These are phyloP conservation scores for Plantago rigida DNA, from an alignment of 305 asterid genomes.

Conservation along the genomic window DNA sequence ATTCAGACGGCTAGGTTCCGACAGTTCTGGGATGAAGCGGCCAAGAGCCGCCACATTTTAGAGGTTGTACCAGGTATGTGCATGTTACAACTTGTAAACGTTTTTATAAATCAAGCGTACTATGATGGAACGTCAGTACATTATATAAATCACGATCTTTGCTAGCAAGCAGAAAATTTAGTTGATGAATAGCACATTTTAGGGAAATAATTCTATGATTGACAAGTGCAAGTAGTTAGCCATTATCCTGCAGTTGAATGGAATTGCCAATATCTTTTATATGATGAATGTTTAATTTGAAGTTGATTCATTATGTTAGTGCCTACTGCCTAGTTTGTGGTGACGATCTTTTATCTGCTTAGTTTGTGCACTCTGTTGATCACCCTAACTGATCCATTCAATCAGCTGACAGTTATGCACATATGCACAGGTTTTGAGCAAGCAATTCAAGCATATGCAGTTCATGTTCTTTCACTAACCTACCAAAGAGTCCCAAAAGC, in stretches of 20 bases:
- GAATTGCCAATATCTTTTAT: too few species aligned
- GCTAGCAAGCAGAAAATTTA: too few species aligned
- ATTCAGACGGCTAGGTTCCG: slow-evolving; percentile 77
- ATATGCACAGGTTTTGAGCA: slow-evolving; percentile 60
- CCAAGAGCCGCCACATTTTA: slow-evolving; percentile 63
- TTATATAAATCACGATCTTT: too few species aligned
- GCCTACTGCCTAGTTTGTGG: too few species aligned
- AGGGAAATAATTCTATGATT: too few species aligned
- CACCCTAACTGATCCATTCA: neutral
- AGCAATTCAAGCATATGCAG: slow-evolving; percentile 72
- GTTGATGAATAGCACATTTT: too few species aligned
- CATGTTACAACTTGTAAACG: neutral
- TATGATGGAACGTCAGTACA: too few species aligned
- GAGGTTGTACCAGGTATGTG: slow-evolving; percentile 71
- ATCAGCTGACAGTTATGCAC: neutral
- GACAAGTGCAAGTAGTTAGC: too few species aligned
- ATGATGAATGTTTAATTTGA: too few species aligned
- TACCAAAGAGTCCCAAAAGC: slow-evolving; percentile 60
- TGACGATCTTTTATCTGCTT: neutral
- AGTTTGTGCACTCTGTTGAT: neutral
- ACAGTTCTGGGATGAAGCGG: slow-evolving; percentile 95
- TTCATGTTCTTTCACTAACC: slow-evolving; percentile 70
- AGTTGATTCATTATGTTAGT: too few species aligned
- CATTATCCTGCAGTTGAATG: too few species aligned
- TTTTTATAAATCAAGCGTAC: too few species aligned